These are phyloP conservation scores for Multifurca ochricompacta DNA, from an alignment of 768 basidiomycete species.

Conservation along the genomic window DNA sequence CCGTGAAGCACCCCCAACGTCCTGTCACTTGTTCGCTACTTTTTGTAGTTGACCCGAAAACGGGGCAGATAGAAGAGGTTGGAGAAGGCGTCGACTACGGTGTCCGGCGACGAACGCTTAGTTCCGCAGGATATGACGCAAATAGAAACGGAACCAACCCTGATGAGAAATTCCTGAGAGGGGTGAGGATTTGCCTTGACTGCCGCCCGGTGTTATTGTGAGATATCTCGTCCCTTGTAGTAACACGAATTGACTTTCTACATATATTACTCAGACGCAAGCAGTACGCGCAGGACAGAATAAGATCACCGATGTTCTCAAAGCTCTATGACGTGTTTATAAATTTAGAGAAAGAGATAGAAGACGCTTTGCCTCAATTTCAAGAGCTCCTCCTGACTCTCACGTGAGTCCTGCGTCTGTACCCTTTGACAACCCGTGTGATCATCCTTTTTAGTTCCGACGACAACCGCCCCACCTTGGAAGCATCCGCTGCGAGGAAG, in stretches of 20 bases:
- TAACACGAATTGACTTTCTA: background rate
- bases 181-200: slow-evolving; percentile 78
- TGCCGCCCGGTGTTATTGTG: slow-evolving; percentile 78
- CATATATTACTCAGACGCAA: slow-evolving; percentile 55
- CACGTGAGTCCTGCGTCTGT: slow-evolving; percentile 37
- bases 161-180: slow-evolving; percentile 81
- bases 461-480: slow-evolving; percentile 51
- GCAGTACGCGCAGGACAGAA: slow-evolving; percentile 61
- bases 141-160: slow-evolving; percentile 36
- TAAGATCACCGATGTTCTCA: slow-evolving; percentile 2
- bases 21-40: slow-evolving; percentile 65
- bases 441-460: slow-evolving; percentile 28
- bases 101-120: slow-evolving; percentile 44
- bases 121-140: slow-evolving; percentile 21
- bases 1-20: slow-evolving; percentile 64
- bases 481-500: slow-evolving; percentile 67
- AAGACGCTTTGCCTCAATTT: slow-evolving; percentile 77
- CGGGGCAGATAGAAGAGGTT: slow-evolving; percentile 76
- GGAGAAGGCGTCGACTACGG: slow-evolving; percentile 78
- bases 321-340: slow-evolving; percentile 49
- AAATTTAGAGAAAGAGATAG: slow-evolving; percentile 80
- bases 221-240: slow-evolving; percentile 28
- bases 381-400: slow-evolving; percentile 75
- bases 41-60: slow-evolving; percentile 77
- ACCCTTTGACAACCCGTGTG: slow-evolving; percentile 25